A percentile compares a stretch with the other conserved stretches of the same genome.
Evolutionary conservation across 805 yeast species (phyloP).

Genomic region (Cyberlindnera euphorbiiphila): DNA sequence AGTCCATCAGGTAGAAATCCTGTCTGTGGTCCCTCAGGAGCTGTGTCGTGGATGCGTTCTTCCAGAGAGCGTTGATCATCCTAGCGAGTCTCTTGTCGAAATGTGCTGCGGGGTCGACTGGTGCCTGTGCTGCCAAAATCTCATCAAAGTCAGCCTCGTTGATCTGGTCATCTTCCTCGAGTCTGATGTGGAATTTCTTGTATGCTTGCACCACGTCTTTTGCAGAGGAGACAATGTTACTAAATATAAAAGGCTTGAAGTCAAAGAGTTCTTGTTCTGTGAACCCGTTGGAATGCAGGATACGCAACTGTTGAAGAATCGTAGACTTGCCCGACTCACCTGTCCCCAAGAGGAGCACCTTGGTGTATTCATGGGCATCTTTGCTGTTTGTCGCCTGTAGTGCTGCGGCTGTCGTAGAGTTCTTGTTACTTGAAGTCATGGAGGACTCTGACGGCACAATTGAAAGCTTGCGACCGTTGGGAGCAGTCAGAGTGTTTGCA

Average conservation of each 20-base stretch:
- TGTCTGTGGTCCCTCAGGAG: conserved; percentile 58
- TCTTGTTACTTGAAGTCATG: conserved; percentile 10
- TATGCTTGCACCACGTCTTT: conserved; percentile 68
- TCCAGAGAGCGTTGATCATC: conserved; percentile 50
- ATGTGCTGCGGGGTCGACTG: conserved; percentile 49
- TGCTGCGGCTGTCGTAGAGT: conserved; percentile 2
- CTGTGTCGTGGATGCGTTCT: conserved; percentile 51
- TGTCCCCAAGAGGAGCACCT: conserved; percentile 77
- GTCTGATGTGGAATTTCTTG: conserved; percentile 38
- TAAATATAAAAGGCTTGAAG: conserved; percentile 74
- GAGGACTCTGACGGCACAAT: conserved; percentile 24
- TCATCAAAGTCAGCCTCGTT: conserved; percentile 28
- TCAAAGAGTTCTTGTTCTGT: conserved; percentile 59
- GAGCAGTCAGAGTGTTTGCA: too few species aligned
- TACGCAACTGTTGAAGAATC: conserved; percentile 41
- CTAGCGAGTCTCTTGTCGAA: conserved; percentile 48
- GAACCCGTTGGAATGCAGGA: conserved; percentile 39
- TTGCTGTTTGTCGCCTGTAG: conserved; percentile 16
- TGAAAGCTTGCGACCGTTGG: conserved; percentile 20
- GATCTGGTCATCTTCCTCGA: conserved; percentile 31
- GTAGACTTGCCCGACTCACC: conserved; percentile 56
- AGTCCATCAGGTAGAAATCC: conserved; percentile 79
- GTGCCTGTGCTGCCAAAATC: conserved; percentile 26
- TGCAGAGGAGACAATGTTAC: conserved; percentile 74
- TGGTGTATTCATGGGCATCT: conserved; percentile 46